Conservation (phyloP, 805 yeast species). For the Lipomyces lipofer region DNA sequence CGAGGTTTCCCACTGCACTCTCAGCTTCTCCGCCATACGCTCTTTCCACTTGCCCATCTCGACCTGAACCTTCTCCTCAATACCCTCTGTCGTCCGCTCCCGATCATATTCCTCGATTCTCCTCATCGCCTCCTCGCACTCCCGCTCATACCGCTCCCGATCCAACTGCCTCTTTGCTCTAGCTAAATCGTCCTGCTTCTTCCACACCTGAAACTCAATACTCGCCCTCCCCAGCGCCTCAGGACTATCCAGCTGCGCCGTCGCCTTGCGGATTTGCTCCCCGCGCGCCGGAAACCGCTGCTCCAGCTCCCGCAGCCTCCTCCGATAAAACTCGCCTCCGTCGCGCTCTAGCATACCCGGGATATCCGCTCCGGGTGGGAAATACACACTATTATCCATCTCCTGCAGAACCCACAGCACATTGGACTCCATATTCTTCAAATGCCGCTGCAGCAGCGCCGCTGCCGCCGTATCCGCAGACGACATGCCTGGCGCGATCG, state of each 20-base stretch:
- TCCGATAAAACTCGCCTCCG: conserved; percentile 16
- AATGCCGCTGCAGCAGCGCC: not conserved
- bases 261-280: conserved; percentile 9
- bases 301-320: conserved; percentile 17
- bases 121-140: conserved; percentile 12
- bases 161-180: conserved; percentile 25
- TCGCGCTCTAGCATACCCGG: conserved; percentile 14
- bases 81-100: conserved; percentile 26
- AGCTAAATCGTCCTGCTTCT: conserved; percentile 16
- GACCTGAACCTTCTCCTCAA: conserved; percentile 19
- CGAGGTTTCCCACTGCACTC: conserved; percentile 16
- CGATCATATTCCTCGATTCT: conserved; percentile 21
- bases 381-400: conserved; percentile 22
- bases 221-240: conserved; percentile 14
- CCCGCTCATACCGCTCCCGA: conserved; percentile 26
- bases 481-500: conserved; percentile 12
- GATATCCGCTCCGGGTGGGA: conserved; percentile 27
- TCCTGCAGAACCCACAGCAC: conserved; percentile 27
- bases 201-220: conserved; percentile 24
- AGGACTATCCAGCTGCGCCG: conserved; percentile 19
- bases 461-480: conserved; percentile 1
- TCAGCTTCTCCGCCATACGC: conserved; percentile 17
- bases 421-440: conserved; percentile 18
- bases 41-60: conserved; percentile 27
- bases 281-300: conserved; percentile 9